A percentile compares a stretch with the other conserved stretches of the same genome.
These are phyloP conservation scores for Rhodotorula paludigena DNA, from an alignment of 768 basidiomycete species.

Conservation along the genomic window DNA sequence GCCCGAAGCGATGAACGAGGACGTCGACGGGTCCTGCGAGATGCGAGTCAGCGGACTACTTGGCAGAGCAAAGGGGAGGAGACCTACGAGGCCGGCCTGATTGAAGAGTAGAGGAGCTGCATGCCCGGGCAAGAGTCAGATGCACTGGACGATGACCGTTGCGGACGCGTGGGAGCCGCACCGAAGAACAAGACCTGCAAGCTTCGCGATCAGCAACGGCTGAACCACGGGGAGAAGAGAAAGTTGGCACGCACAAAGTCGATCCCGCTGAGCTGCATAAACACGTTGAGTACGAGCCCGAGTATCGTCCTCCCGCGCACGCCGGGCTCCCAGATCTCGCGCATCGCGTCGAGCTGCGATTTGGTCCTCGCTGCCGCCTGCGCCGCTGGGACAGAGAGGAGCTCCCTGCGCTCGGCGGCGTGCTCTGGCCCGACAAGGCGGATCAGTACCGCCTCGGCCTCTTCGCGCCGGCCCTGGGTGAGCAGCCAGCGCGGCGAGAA, in stretches of 20 bases:
- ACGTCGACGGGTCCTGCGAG: slow-evolving; percentile 2
- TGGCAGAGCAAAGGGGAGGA: too few relatives aligned
- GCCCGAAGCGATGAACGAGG: not conserved
- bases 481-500: slow-evolving; percentile 51
- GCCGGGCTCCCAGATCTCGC: slow-evolving; percentile 43
- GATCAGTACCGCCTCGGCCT: slow-evolving; percentile 45
- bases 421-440: slow-evolving; percentile 44
- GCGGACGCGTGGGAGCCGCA: too few relatives aligned
- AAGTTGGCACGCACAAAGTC: not conserved
- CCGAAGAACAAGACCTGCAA: slow-evolving; percentile 43
- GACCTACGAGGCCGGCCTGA: slow-evolving; percentile 53
- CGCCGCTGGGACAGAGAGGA: not conserved
- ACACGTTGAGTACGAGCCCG: slow-evolving; percentile 48
- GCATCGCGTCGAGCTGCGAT: slow-evolving; percentile 37
- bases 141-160: too few relatives aligned
- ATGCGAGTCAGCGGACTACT: too few relatives aligned
- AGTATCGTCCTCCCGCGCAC: slow-evolving; percentile 47
- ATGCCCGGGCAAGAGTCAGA: too few relatives aligned
- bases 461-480: slow-evolving; percentile 47
- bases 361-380: not conserved
- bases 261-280: slow-evolving; percentile 37
- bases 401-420: slow-evolving; percentile 42
- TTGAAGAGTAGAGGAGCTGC: slow-evolving; percentile 55
- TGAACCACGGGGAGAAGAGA: too few relatives aligned
- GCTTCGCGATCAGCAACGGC: too few relatives aligned